phyloP scores from a whole-genome alignment of 768 basidiomycete genomes.

The Trametes cinnabarina region DNA sequence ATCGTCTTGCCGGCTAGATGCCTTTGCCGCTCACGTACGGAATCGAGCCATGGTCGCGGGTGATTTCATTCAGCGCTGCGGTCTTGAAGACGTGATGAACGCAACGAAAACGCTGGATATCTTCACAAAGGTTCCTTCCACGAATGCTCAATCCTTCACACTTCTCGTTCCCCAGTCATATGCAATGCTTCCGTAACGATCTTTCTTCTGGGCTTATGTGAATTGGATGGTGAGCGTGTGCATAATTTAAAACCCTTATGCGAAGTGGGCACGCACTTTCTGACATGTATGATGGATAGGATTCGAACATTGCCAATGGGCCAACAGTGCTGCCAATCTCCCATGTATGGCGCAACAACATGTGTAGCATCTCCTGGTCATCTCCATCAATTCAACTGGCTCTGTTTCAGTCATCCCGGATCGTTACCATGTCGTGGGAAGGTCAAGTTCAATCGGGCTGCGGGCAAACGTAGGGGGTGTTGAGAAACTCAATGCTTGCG shows the following conservation, averaged over 20 bases:
- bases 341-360: too few relatives aligned
- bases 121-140: constrained; percentile 21
- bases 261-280: too few relatives aligned
- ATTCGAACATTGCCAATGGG: background rate
- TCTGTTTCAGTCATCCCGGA: background rate
- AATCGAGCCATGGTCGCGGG: constrained; percentile 31
- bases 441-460: constrained; percentile 32
- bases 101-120: constrained; percentile 23
- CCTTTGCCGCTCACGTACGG: constrained; percentile 34
- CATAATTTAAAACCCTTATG: too few relatives aligned
- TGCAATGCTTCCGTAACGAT: background rate
- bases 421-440: constrained; percentile 68
- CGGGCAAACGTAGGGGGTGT: too few relatives aligned
- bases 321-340: too few relatives aligned
- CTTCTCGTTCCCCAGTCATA: constrained; percentile 8
- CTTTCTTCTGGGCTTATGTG: too few relatives aligned
- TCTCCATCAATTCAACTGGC: constrained; percentile 9
- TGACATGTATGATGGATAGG: too few relatives aligned
- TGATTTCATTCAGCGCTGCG: constrained; percentile 39
- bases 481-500: too few relatives aligned
- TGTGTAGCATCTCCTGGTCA: too few relatives aligned
- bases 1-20: constrained; percentile 35
- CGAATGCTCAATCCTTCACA: constrained; percentile 11
- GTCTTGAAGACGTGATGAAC: constrained; percentile 27
- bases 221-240: too few relatives aligned